These are phyloP conservation scores for Venturiaceae sp. DNA, from an alignment of 2,329 filamentous ascomycete genomes.

Conservation along the genomic window DNA sequence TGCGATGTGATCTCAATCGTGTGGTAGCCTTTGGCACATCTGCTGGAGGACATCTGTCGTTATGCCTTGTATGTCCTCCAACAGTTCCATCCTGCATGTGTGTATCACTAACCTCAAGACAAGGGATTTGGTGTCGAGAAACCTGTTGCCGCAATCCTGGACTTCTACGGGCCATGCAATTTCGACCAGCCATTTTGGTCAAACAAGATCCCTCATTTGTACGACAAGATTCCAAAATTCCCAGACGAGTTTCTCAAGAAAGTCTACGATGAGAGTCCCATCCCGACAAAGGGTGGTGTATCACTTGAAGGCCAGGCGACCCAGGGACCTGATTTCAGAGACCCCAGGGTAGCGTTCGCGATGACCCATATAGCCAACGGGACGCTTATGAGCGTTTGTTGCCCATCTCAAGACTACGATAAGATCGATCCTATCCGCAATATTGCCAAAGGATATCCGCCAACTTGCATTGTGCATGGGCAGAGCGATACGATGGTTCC, in stretches of 20 bases:
- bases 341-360: slow-evolving; percentile 29
- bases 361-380: slow-evolving; percentile 32
- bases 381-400: slow-evolving; percentile 26
- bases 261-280: slow-evolving; percentile 25
- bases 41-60: slow-evolving; percentile 25
- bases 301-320: slow-evolving; percentile 30
- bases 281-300: slow-evolving; percentile 28
- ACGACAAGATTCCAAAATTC: slow-evolving; percentile 18
- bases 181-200: slow-evolving; percentile 30
- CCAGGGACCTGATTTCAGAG: slow-evolving; percentile 7
- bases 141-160: slow-evolving; percentile 28
- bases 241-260: slow-evolving; percentile 15
- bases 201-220: slow-evolving; percentile 19
- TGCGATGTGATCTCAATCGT: slow-evolving; percentile 18
- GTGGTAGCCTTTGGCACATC: slow-evolving; percentile 28
- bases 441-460: slow-evolving; percentile 21
- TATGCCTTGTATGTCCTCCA: slow-evolving; percentile 31
- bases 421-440: slow-evolving; percentile 26
- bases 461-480: slow-evolving; percentile 35
- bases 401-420: slow-evolving; percentile 9
- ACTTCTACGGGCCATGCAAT: slow-evolving; percentile 33
- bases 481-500: slow-evolving; percentile 29
- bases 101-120: not conserved
- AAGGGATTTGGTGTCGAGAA: slow-evolving; percentile 28
- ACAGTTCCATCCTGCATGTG: not conserved